Conservation (phyloP, 1,284 basidiomycete species). For the Puccinia coronata region DNA sequence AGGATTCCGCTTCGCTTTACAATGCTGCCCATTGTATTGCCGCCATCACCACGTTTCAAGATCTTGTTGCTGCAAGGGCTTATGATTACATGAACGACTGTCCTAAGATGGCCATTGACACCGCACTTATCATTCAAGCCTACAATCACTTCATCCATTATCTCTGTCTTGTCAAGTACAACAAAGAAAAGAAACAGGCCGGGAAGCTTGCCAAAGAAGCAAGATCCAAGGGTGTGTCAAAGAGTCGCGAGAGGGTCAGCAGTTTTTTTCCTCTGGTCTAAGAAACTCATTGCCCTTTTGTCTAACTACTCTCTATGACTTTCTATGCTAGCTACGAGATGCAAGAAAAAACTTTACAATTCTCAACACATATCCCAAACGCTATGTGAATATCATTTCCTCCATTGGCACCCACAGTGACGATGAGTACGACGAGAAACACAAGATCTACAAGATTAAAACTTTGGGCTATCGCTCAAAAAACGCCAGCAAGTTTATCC, state of each 20-base stretch:
- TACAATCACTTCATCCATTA: conserved; percentile 40
- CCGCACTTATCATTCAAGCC: conserved; percentile 10
- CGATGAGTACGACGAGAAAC: conserved; percentile 2
- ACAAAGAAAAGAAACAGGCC: conserved; percentile 24
- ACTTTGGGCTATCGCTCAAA: conserved; percentile 25
- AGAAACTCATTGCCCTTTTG: background rate
- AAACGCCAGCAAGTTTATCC: conserved; percentile 20
- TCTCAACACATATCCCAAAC: conserved; percentile 34
- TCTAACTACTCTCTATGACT: background rate
- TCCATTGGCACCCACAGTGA: conserved; percentile 36
- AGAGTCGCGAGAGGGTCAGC: conserved; percentile 5
- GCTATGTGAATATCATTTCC: background rate
- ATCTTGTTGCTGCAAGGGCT: background rate
- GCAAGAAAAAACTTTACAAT: background rate
- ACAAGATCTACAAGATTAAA: conserved; percentile 13
- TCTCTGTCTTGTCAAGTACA: background rate
- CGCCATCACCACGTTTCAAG: conserved; percentile 30
- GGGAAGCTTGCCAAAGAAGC: conserved; percentile 16
- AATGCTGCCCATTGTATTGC: conserved; percentile 34
- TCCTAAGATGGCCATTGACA: background rate
- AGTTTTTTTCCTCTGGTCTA: too few species aligned
- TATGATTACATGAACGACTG: conserved; percentile 34
- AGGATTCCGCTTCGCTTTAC: conserved; percentile 13
- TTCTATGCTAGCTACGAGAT: conserved; percentile 12
- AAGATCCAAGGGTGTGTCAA: background rate